A percentile compares a stretch with the other conserved stretches of the same genome.
phyloP scores from a whole-genome alignment of 305 asterid species.

The Solanum aculeatissimum region DNA sequence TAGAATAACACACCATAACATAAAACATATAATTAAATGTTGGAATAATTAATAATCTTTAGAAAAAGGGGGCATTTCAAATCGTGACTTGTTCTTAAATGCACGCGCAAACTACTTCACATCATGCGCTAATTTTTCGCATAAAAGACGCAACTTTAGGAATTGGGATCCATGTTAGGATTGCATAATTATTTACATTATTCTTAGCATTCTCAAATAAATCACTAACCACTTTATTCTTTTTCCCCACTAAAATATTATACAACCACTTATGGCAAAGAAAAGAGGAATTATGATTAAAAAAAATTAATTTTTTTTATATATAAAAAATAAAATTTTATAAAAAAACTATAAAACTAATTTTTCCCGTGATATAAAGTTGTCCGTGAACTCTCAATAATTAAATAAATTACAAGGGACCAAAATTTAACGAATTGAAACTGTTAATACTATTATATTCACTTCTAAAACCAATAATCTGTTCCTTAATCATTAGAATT shows the following conservation, averaged over 20 bases:
- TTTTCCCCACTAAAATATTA: not conserved
- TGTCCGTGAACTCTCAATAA: not conserved
- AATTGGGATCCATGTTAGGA: not conserved
- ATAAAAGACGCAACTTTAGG: not conserved
- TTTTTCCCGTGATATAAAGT: not conserved
- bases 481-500: slow-evolving; percentile 27
- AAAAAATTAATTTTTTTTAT: too few relatives aligned
- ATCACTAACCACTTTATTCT: not conserved
- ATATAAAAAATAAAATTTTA: too few relatives aligned
- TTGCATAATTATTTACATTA: not conserved
- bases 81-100: not conserved
- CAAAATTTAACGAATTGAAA: not conserved
- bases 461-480: slow-evolving; percentile 14
- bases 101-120: not conserved
- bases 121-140: not conserved
- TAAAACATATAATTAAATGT: too few relatives aligned
- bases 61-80: too few relatives aligned
- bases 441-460: not conserved
- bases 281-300: not conserved
- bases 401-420: not conserved
- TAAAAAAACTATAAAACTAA: not conserved
- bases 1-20: too few relatives aligned
- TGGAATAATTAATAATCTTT: too few relatives aligned
- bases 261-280: not conserved
- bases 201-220: not conserved